A percentile compares a stretch with the other conserved stretches of the same genome.
phyloP scores from a whole-genome alignment of 345 rosid genomes.

The Populus euphratica region DNA sequence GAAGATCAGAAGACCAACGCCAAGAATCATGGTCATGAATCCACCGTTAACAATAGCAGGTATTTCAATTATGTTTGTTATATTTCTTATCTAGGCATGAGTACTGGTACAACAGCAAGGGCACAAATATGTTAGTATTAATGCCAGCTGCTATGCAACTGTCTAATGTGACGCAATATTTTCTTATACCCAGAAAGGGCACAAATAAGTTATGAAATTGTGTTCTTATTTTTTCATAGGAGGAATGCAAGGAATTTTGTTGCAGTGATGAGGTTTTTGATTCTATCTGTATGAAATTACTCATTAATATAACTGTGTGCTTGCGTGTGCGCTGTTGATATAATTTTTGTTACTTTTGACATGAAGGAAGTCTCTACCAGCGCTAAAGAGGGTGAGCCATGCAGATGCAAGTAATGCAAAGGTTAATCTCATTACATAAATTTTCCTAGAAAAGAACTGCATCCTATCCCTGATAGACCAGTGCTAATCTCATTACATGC shows the following conservation, averaged over 20 bases:
- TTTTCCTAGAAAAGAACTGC: too few relatives aligned
- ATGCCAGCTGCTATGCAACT: not conserved
- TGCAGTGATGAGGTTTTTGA: slow-evolving; percentile 37
- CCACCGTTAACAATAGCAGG: slow-evolving; percentile 40
- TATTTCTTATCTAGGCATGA: slow-evolving; percentile 9
- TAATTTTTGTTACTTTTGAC: slow-evolving; percentile 16
- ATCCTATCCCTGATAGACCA: not conserved
- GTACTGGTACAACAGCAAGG: not conserved
- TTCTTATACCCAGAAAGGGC: not conserved
- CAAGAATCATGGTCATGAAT: slow-evolving; percentile 37
- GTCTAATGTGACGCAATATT: not conserved
- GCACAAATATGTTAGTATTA: not conserved
- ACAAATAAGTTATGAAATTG: not conserved
- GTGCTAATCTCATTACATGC: too few relatives aligned
- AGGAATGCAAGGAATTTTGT: slow-evolving; percentile 28
- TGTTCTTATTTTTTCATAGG: slow-evolving; percentile 3
- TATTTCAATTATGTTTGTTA: slow-evolving; percentile 16
- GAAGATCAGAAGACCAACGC: slow-evolving; percentile 29
- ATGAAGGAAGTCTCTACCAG: slow-evolving; percentile 57
- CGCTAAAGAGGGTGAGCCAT: slow-evolving; percentile 28
- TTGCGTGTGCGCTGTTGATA: not conserved
- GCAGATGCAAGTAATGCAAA: slow-evolving; percentile 20
- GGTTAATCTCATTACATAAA: slow-evolving; percentile 14
- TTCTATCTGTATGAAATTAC: not conserved
- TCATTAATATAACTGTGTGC: not conserved